Evolutionary conservation across 2,329 filamentous ascomycete species (phyloP).

Genomic region (Bipolaris oryzae): DNA sequence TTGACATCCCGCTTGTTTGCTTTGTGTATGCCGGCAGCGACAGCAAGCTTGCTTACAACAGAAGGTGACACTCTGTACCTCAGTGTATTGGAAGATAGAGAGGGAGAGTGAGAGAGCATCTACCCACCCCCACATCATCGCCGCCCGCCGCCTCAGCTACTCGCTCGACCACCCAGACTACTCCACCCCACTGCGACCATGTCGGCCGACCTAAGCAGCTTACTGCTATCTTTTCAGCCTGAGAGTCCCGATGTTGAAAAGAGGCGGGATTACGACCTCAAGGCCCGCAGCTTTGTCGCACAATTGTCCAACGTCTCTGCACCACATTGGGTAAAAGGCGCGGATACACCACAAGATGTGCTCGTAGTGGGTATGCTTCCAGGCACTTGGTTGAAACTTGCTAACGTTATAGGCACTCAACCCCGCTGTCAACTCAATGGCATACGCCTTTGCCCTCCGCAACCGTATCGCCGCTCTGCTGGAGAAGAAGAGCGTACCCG

Average conservation of each 20-base stretch:
- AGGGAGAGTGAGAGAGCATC: slow-evolving; percentile 1
- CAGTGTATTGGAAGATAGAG: background rate
- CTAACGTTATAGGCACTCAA: slow-evolving; percentile 54
- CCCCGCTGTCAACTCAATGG: slow-evolving; percentile 63
- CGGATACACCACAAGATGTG: slow-evolving; percentile 49
- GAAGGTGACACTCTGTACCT: background rate
- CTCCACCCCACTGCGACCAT: slow-evolving; percentile 24
- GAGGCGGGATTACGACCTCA: slow-evolving; percentile 49
- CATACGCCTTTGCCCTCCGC: slow-evolving; percentile 63
- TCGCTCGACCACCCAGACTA: slow-evolving; percentile 7
- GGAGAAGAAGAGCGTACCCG: slow-evolving; percentile 48
- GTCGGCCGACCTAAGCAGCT: slow-evolving; percentile 38
- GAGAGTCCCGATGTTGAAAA: slow-evolving; percentile 38
- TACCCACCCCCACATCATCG: slow-evolving; percentile 27
- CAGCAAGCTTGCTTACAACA: background rate
- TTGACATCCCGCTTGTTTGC: background rate
- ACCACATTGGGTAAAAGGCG: slow-evolving; percentile 43
- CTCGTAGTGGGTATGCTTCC: slow-evolving; percentile 40
- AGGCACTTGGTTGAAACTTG: background rate
- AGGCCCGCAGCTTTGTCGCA: slow-evolving; percentile 43
- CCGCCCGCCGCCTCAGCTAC: slow-evolving; percentile 17
- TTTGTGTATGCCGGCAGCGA: background rate
- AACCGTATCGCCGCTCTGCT: slow-evolving; percentile 52
- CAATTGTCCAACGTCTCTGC: slow-evolving; percentile 43
- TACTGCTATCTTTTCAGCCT: slow-evolving; percentile 46